Evolutionary conservation across 2,329 filamentous ascomycete genomes (phyloP), one percentile per base, ranked within the genome.

Genomic region (Penicillium fuscoglaucum): DNA sequence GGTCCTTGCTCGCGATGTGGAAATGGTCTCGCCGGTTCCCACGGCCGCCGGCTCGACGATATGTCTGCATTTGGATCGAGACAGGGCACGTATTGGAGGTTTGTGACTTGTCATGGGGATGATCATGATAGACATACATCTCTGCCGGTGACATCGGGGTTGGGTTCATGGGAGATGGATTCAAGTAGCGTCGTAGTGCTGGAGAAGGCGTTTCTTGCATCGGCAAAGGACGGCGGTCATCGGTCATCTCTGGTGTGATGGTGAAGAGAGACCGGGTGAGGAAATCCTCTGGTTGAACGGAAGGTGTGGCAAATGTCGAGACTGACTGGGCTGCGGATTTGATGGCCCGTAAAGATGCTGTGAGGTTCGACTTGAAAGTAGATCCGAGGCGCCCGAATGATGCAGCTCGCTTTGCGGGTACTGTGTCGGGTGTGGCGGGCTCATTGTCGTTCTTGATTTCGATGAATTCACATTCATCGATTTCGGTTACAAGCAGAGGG

Each of bases 51-150:
- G 68, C 76, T 55, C 66, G 76, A 61, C 62, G 73, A 68, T 87
- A 87, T 5, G 84, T 86, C 68, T 87, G 84, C 79, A 87, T 81
- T 66, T 86, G 84, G 59, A 87, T 85, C 57, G 84, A 84, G 4
- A 83, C 80, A 1, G 80, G 78, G 46, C 79, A 78, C 33, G 73
- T 70, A 50, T 65, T 62, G 40, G 66, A 60, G 24, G 63, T 54
- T 37, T 67, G 64, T 39, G 72, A 62, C 63, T 67, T 58, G 29
- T 73, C 72, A 58, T 74, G 69, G n/a, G 72, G 73, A 58, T 73
- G 61, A 31, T 78, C 74, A 59, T 77, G 71, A 66, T 78, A 78
- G 57, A 75, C 70, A 62, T 79, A 74, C 62, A 80, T 74, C 62
- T 80, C 78, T 5, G 76, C 73, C 3, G 78, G 76, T 28, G 77